Conservation (phyloP, 441 rosid genomes). For the Sinapis alba region DNA sequence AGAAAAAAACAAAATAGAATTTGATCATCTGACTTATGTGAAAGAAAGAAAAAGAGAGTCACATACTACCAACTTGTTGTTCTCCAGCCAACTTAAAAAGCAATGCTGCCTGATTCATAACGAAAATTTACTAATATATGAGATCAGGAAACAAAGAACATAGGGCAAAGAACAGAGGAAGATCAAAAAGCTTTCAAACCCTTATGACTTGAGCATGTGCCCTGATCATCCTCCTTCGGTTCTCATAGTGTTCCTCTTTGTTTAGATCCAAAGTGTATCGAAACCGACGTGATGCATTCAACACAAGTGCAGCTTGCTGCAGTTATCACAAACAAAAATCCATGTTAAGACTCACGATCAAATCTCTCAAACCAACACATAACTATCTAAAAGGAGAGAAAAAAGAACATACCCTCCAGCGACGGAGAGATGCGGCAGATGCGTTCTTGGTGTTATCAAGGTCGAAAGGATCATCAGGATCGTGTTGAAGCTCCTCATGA, state of each 20-base stretch:
- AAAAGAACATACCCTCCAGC: constrained; percentile 68
- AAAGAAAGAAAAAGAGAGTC: neutral
- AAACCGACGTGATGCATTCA: constrained; percentile 96
- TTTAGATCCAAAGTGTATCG: constrained; percentile 96
- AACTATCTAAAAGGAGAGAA: neutral
- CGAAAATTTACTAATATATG: neutral
- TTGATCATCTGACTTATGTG: neutral
- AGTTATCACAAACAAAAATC: neutral
- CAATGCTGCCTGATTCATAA: constrained; percentile 80
- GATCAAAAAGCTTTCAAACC: constrained; percentile 36
- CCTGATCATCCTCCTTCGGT: constrained; percentile 79
- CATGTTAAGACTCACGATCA: constrained; percentile 6
- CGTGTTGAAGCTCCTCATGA: constrained; percentile 37
- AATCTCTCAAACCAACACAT: neutral
- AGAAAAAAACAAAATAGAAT: neutral
- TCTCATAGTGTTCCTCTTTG: constrained; percentile 78
- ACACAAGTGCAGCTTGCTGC: constrained; percentile 94
- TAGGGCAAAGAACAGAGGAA: neutral
- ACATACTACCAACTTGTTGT: constrained; percentile 55
- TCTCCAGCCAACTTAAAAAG: constrained; percentile 97
- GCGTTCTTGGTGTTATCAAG: constrained; percentile 76
- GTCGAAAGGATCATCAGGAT: constrained; percentile 70
- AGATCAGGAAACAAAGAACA: constrained; percentile 4
- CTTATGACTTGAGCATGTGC: constrained; percentile 96
- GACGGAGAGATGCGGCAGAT: constrained; percentile 63